Base-by-base conservation (phyloP, 176 grass and related monocot genomes). In the Carex cristatella region DNA sequence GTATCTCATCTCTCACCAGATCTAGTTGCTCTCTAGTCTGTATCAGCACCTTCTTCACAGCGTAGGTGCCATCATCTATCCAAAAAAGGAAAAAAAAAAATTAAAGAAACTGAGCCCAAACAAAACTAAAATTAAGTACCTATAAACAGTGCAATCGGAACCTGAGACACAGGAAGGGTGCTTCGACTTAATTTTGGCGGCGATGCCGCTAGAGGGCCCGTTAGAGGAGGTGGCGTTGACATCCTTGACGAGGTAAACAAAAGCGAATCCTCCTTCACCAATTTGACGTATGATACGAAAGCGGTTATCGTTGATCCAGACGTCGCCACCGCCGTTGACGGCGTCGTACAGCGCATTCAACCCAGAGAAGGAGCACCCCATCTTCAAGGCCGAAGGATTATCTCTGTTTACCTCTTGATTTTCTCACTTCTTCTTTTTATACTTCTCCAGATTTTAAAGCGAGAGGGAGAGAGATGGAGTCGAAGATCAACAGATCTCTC, bases 181-280 rank as follows among this genome's bases (percentile, higher is more conserved):
- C 68, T 72, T 82, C 30, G 54, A 71, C 61, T 83, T 85, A 40
- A 83, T 54, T 56, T 67, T 83, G 48, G 77, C 16, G 73, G 27
- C 30, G 27, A 3, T 49, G 55, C n/a, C 69, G 35, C 69, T n/a
- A 57, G 86, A 79, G 27, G 73, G 49, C 4, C 48, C 73, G n/a
- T 65, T 61, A 19, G 33, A 87, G 49, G 85, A 86, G 63, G 86
- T 83, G 71, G 87, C 81, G 11, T 81, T 85, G 60, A 91, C 86
- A 81, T 95, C 93, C 81, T 89, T 95, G 83, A 95, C 90, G 86
- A 99, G 93, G 83, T 92, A 95, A 87, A 95, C 93, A 86, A 90
- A 99, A 84, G 96, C 90, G 81, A 95, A 99, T 44, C 96, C 96
- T 23, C 96, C 96, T 87, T 98, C 95, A 32, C 95, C 95, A 87